A percentile compares a stretch with the other conserved stretches of the same genome.
Evolutionary conservation across 2,329 filamentous ascomycete species (phyloP).

Genomic region (Colletotrichum sp.): DNA sequence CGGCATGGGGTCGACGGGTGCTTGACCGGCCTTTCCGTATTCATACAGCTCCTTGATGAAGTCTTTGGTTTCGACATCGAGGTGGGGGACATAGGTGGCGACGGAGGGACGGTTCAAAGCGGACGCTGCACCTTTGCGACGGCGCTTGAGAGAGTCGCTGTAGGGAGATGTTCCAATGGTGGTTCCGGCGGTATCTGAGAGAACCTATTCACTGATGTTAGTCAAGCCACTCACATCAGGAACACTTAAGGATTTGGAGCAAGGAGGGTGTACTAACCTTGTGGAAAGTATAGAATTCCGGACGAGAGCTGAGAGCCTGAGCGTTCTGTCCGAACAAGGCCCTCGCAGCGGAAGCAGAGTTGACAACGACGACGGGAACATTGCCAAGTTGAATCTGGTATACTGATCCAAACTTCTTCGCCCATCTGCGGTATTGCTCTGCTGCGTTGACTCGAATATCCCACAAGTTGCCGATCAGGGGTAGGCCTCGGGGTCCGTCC

Average conservation of each 20-base stretch:
- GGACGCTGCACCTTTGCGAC: slow-evolving; percentile 68
- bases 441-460: slow-evolving; percentile 61
- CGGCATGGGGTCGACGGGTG: slow-evolving; percentile 67
- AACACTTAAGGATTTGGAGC: too few species aligned
- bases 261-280: slow-evolving; percentile 49
- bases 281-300: slow-evolving; percentile 65
- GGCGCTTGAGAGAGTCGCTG: slow-evolving; percentile 66
- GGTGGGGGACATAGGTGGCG: slow-evolving; percentile 64
- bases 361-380: slow-evolving; percentile 60
- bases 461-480: slow-evolving; percentile 59
- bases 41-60: slow-evolving; percentile 66
- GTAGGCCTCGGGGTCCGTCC: slow-evolving; percentile 53
- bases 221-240: neutral
- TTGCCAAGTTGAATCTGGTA: slow-evolving; percentile 65
- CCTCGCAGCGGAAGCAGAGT: slow-evolving; percentile 55
- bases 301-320: slow-evolving; percentile 58
- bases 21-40: slow-evolving; percentile 59
- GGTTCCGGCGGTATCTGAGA: slow-evolving; percentile 69
- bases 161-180: slow-evolving; percentile 73
- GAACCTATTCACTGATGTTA: slow-evolving; percentile 43
- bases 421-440: slow-evolving; percentile 61
- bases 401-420: slow-evolving; percentile 50
- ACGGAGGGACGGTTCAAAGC: slow-evolving; percentile 70
- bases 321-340: slow-evolving; percentile 56
- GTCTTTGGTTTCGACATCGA: slow-evolving; percentile 67